Evolutionary conservation across 2,329 filamentous ascomycete genomes (phyloP).

Genomic region (Daldinia sp.): DNA sequence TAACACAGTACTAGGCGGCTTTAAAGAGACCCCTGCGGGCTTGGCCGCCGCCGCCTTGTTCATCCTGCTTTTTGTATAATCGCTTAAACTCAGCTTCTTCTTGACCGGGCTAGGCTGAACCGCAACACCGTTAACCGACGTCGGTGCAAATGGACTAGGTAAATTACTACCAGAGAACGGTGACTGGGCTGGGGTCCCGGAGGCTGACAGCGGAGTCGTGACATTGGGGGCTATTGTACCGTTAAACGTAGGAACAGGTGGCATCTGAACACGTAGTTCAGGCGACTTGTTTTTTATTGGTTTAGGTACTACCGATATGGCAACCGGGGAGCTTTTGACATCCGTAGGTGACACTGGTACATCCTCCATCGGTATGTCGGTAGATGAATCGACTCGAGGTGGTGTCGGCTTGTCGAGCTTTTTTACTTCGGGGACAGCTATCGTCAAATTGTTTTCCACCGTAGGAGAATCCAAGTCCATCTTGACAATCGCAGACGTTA

Average conservation of each 20-base stretch:
- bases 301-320: slow-evolving; percentile 7
- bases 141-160: slow-evolving; percentile 58
- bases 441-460: slow-evolving; percentile 46
- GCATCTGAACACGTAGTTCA: slow-evolving; percentile 64
- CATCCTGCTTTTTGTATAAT: slow-evolving; percentile 71
- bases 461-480: slow-evolving; percentile 58
- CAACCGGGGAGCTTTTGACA: slow-evolving; percentile 20
- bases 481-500: slow-evolving; percentile 51
- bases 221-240: slow-evolving; percentile 53
- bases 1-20: slow-evolving; percentile 53
- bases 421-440: slow-evolving; percentile 33
- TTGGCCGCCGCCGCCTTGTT: slow-evolving; percentile 65
- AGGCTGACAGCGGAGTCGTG: slow-evolving; percentile 63
- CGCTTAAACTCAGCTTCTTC: slow-evolving; percentile 75
- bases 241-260: slow-evolving; percentile 66
- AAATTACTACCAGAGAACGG: slow-evolving; percentile 60
- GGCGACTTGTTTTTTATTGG: slow-evolving; percentile 44
- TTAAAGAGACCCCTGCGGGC: slow-evolving; percentile 54
- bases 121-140: slow-evolving; percentile 58
- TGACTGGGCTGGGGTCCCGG: slow-evolving; percentile 61
- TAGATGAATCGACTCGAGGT: slow-evolving; percentile 34
- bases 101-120: slow-evolving; percentile 71
- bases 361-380: slow-evolving; percentile 53
- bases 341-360: slow-evolving; percentile 49
- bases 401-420: slow-evolving; percentile 27